Evolutionary conservation across 1,284 basidiomycete species (phyloP).

Genomic region (Ustilago tritici): DNA sequence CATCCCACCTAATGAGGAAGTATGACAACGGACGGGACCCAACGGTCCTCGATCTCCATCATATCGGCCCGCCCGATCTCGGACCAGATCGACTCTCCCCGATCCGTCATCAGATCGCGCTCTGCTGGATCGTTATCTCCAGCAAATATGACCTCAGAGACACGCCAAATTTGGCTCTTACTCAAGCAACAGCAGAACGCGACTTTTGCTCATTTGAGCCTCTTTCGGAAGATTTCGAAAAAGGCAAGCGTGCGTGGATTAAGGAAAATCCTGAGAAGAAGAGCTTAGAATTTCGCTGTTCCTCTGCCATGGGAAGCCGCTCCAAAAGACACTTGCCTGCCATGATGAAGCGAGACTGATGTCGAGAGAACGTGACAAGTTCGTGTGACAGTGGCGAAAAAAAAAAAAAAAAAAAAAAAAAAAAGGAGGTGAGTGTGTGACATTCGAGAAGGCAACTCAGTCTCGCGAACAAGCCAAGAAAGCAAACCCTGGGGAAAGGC

Average conservation of each 20-base stretch:
- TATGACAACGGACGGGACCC: too few species aligned
- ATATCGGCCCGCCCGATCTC: too few species aligned
- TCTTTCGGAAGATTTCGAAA: slow-evolving; percentile 8
- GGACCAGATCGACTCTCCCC: too few species aligned
- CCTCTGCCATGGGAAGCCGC: not conserved
- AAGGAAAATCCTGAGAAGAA: not conserved
- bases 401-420: not conserved
- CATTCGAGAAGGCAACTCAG: not conserved
- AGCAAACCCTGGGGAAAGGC: not conserved
- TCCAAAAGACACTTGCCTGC: not conserved
- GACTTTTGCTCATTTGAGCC: not conserved
- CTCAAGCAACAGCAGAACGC: slow-evolving; percentile 6
- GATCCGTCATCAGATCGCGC: too few species aligned
- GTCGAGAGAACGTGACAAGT: not conserved
- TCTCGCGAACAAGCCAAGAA: not conserved
- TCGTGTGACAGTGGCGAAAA: not conserved
- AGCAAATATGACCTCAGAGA: slow-evolving; percentile 9
- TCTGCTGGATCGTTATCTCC: too few species aligned
- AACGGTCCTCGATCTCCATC: too few species aligned
- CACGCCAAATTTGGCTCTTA: slow-evolving; percentile 1
- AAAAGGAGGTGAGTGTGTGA: not conserved
- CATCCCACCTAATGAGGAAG: too few species aligned
- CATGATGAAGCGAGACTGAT: not conserved
- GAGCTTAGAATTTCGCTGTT: not conserved
- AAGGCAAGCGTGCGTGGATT: not conserved